phyloP scores from a whole-genome alignment of 257 asterid genomes.

The Ocimum tenuiflorum region DNA sequence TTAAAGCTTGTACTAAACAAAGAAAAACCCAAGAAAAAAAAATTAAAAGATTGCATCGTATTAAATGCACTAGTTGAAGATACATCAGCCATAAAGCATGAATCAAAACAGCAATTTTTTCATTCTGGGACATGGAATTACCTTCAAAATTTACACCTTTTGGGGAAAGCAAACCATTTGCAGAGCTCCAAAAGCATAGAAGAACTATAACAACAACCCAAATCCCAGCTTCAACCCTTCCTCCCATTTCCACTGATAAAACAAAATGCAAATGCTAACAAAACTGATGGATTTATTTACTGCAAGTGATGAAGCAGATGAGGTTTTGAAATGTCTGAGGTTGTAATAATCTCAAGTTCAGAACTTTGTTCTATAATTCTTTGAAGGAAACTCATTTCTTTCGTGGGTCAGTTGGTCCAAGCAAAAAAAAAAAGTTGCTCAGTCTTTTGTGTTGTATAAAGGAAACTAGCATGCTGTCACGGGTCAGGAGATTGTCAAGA shows the following conservation, averaged over 20 bases:
- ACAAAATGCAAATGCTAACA: neutral
- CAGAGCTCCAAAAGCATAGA: constrained; percentile 43
- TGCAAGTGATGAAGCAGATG: constrained; percentile 27
- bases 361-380: constrained; percentile 29
- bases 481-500: constrained; percentile 62
- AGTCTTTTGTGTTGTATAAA: constrained; percentile 47
- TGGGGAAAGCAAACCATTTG: constrained; percentile 60
- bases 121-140: constrained; percentile 14
- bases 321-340: constrained; percentile 17
- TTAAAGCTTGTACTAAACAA: constrained; percentile 81
- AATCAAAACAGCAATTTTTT: neutral
- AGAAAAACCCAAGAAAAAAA: neutral
- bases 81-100: neutral
- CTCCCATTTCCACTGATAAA: constrained; percentile 27
- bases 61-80: neutral
- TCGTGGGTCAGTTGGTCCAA: constrained; percentile 29
- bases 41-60: neutral
- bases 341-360: constrained; percentile 22
- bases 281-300: neutral
- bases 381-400: constrained; percentile 36
- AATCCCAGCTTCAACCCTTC: constrained; percentile 27
- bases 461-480: constrained; percentile 75
- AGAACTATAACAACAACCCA: constrained; percentile 28
- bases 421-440: constrained; percentile 32
- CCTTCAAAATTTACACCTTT: constrained; percentile 99